These are phyloP conservation scores for Lichtheimia ornata DNA, from an alignment of 371 early-diverging fungal species.

Conservation along the genomic window DNA sequence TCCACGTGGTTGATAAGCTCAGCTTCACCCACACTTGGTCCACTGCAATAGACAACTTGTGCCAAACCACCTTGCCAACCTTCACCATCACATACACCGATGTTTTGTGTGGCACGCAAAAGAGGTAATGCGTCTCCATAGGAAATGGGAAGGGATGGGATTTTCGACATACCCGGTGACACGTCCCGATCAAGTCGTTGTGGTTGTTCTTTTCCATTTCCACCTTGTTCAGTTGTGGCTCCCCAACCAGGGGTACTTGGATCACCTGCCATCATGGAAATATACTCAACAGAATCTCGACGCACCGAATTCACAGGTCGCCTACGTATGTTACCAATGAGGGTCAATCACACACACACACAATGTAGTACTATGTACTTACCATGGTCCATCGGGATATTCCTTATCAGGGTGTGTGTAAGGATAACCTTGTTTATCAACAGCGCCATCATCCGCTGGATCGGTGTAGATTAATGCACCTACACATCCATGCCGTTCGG, in stretches of 20 bases:
- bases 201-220: slow-evolving; percentile 40
- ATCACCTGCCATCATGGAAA: slow-evolving; percentile 57
- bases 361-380: background rate
- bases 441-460: slow-evolving; percentile 23
- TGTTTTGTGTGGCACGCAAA: slow-evolving; percentile 48
- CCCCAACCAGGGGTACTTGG: slow-evolving; percentile 68
- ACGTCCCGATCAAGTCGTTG: slow-evolving; percentile 50
- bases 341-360: background rate
- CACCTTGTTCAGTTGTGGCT: slow-evolving; percentile 24
- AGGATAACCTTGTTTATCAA: slow-evolving; percentile 22
- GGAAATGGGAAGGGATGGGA: slow-evolving; percentile 72
- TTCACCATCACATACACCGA: slow-evolving; percentile 30
- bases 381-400: slow-evolving; percentile 67
- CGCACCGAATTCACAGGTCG: slow-evolving; percentile 58
- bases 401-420: slow-evolving; percentile 38
- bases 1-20: slow-evolving; percentile 58
- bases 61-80: slow-evolving; percentile 52
- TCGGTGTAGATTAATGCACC: slow-evolving; percentile 53
- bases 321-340: slow-evolving; percentile 22
- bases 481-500: slow-evolving; percentile 56
- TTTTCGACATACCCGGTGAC: slow-evolving; percentile 44
- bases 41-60: slow-evolving; percentile 54
- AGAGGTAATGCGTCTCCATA: slow-evolving; percentile 65
- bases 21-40: slow-evolving; percentile 52
- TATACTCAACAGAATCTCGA: slow-evolving; percentile 61